Percentiles rank a stretch among this genome's conserved stretches.
Evolutionary conservation across 805 yeast species (phyloP).

Genomic region (Ogataea nakhonphanomensis): DNA sequence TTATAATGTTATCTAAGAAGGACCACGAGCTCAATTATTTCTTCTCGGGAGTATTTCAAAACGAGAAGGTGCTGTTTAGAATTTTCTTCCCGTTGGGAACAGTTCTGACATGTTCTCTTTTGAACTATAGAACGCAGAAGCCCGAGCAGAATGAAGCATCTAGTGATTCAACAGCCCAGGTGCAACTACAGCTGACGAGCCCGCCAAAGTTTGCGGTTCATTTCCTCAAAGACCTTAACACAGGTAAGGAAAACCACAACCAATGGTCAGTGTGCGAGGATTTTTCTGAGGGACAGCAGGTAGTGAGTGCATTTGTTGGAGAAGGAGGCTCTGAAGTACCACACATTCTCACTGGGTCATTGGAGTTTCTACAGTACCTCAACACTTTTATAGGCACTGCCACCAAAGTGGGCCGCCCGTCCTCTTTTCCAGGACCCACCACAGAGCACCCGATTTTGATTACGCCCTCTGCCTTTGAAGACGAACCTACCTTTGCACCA

Average conservation of each 20-base stretch:
- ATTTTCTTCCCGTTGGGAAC: conserved; percentile 66
- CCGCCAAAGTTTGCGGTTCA: conserved; percentile 80
- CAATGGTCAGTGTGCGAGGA: conserved; percentile 84
- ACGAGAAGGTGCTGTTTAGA: conserved; percentile 64
- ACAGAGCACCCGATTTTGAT: conserved; percentile 37
- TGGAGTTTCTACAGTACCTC: conserved; percentile 32
- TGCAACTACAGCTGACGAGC: conserved; percentile 36
- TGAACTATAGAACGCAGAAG: conserved; percentile 38
- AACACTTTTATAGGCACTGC: conserved; percentile 31
- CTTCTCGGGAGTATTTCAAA: conserved; percentile 68
- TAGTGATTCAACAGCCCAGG: conserved; percentile 42
- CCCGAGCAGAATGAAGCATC: conserved; percentile 24
- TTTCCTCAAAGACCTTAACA: conserved; percentile 50
- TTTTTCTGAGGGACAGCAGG: conserved; percentile 81
- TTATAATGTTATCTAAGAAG: conserved; percentile 67
- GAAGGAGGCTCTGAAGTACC: conserved; percentile 62
- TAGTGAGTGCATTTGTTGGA: conserved; percentile 57
- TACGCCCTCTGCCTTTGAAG: conserved; percentile 14
- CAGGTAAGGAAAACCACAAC: conserved; percentile 46
- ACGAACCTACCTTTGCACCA: conserved; percentile 12
- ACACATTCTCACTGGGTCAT: conserved; percentile 61
- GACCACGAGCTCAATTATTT: conserved; percentile 74
- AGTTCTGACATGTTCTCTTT: conserved; percentile 56
- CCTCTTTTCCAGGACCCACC: conserved; percentile 36
- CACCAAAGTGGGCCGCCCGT: conserved; percentile 24